These are phyloP conservation scores for Myriosclerotinia duriaeana DNA, from an alignment of 2,329 filamentous ascomycete species.

Conservation along the genomic window DNA sequence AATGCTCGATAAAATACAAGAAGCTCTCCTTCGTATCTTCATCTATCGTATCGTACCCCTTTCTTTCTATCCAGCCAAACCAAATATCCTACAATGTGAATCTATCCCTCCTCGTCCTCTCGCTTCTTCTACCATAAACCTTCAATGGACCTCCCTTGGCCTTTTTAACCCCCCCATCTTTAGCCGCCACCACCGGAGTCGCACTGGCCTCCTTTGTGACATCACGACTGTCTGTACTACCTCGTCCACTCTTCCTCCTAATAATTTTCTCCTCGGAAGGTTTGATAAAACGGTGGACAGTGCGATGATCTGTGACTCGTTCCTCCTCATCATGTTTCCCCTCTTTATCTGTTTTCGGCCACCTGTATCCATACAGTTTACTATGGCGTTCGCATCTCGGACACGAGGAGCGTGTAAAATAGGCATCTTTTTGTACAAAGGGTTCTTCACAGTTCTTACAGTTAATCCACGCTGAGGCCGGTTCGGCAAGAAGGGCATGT, in stretches of 20 bases:
- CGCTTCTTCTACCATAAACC: conserved; percentile 3
- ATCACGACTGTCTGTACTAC: conserved; percentile 31
- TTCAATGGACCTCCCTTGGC: conserved; percentile 2
- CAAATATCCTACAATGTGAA: conserved; percentile 22
- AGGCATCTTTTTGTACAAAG: conserved; percentile 88
- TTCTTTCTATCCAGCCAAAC: conserved; percentile 7
- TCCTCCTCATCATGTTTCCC: conserved; percentile 71
- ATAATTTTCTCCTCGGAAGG: conserved; percentile 59
- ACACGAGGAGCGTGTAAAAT: conserved; percentile 81
- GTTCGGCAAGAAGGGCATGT: conserved; percentile 69
- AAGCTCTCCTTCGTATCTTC: neutral
- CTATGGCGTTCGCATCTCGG: conserved; percentile 93
- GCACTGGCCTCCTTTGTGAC: conserved; percentile 32
- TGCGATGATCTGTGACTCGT: conserved; percentile 74
- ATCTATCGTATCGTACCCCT: conserved; percentile 9
- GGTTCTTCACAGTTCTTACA: conserved; percentile 79
- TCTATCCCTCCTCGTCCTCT: conserved; percentile 14
- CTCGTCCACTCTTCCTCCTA: conserved; percentile 31
- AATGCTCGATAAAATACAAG: conserved; percentile 7
- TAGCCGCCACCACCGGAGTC: neutral
- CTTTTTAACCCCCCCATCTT: conserved; percentile 16
- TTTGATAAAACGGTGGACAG: conserved; percentile 78
- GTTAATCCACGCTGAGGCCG: conserved; percentile 78
- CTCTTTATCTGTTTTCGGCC: conserved; percentile 90
- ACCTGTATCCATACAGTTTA: conserved; percentile 90